phyloP scores from a whole-genome alignment of 306 rosid genomes.

The Amphicarpaea edgeworthii region DNA sequence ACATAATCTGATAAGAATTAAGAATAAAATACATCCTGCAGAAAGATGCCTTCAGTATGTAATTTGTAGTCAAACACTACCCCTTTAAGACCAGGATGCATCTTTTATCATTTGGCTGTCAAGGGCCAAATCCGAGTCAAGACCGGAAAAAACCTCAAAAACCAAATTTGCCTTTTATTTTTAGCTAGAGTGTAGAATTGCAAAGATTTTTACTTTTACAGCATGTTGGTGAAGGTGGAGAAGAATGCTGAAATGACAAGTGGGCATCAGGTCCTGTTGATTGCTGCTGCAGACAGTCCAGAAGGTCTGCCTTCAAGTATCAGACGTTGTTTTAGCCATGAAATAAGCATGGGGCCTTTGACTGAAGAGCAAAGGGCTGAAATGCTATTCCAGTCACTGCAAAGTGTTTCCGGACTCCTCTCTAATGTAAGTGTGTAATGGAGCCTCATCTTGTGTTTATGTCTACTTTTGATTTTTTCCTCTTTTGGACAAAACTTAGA shows the following conservation, averaged over 20 bases:
- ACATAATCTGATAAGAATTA: neutral
- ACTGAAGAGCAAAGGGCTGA: slow-evolving; percentile 89
- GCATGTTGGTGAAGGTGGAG: slow-evolving; percentile 52
- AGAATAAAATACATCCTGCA: slow-evolving; percentile 9
- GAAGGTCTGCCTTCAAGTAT: slow-evolving; percentile 88
- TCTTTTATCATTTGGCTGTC: slow-evolving; percentile 26
- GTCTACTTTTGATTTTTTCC: slow-evolving; percentile 25
- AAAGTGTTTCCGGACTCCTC: slow-evolving; percentile 63
- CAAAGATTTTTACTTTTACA: slow-evolving; percentile 45
- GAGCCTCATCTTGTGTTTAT: slow-evolving; percentile 36
- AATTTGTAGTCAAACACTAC: neutral
- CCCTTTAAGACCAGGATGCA: neutral
- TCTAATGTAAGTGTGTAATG: slow-evolving; percentile 58
- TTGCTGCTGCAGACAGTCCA: slow-evolving; percentile 87
- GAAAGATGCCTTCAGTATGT: slow-evolving; percentile 14
- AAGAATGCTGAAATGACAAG: slow-evolving; percentile 59
- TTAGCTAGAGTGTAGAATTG: slow-evolving; percentile 17
- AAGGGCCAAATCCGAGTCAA: slow-evolving; percentile 12
- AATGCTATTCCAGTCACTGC: slow-evolving; percentile 77
- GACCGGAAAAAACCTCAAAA: slow-evolving; percentile 27
- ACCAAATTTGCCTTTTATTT: neutral
- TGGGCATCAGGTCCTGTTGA: slow-evolving; percentile 69
- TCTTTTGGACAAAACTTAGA: neutral
- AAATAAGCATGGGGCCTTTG: slow-evolving; percentile 86
- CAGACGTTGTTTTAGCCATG: slow-evolving; percentile 97